These are phyloP conservation scores for Fusarium sp. DNA, from an alignment of 2,329 filamentous ascomycete species.

Conservation along the genomic window DNA sequence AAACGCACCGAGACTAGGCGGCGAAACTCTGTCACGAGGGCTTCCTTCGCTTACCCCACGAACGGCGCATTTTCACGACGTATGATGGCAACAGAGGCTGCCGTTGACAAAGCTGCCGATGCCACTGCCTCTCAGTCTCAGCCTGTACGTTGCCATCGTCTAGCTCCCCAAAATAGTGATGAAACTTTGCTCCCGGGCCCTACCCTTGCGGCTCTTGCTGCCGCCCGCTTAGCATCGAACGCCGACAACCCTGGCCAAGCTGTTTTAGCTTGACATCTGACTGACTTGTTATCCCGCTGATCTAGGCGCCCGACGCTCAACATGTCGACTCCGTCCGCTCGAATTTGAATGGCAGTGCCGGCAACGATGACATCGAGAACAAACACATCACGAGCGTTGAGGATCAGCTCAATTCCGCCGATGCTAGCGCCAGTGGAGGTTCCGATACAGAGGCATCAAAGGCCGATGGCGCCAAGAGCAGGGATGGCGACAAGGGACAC, in stretches of 20 bases:
- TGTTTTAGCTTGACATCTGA: constrained; percentile 10
- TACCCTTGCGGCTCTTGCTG: background rate
- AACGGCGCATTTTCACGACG: constrained; percentile 59
- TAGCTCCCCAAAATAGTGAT: background rate
- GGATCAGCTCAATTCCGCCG: constrained; percentile 70
- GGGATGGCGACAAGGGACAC: constrained; percentile 70
- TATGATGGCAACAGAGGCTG: constrained; percentile 75
- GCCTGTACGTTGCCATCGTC: constrained; percentile 54
- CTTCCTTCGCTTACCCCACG: constrained; percentile 44
- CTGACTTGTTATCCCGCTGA: constrained; percentile 27
- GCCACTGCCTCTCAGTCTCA: constrained; percentile 61
- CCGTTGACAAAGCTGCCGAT: constrained; percentile 65
- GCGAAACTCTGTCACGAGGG: constrained; percentile 41
- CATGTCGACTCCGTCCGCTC: constrained; percentile 60
- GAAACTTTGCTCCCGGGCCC: background rate
- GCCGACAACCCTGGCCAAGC: background rate
- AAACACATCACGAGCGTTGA: constrained; percentile 70
- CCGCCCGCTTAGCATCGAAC: background rate
- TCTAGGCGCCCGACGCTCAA: constrained; percentile 54
- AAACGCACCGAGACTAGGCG: constrained; percentile 33
- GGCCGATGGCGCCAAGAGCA: constrained; percentile 64
- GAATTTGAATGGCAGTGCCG: constrained; percentile 63
- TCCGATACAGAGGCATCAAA: constrained; percentile 82
- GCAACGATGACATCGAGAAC: constrained; percentile 65
- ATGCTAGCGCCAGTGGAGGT: constrained; percentile 77